Evolutionary conservation across 208 protist genomes (phyloP).

Genomic region (Acanthamoeba rhysodes): DNA sequence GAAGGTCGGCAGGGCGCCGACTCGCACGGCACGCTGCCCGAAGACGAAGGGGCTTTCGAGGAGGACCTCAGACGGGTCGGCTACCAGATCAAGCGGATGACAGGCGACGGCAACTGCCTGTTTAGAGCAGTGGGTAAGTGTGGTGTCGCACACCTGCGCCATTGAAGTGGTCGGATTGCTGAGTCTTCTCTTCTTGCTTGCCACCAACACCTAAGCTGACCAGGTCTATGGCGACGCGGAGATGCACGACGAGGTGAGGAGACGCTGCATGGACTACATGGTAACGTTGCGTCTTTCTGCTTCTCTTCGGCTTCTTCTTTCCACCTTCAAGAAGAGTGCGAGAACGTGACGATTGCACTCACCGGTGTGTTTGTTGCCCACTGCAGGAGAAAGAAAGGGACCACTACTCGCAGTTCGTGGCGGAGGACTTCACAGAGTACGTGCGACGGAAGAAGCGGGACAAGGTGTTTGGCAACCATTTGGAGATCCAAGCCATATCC

Average conservation of each 20-base stretch:
- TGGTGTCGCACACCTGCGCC: not conserved
- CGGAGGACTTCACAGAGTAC: conserved; percentile 75
- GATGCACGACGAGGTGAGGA: conserved; percentile 83
- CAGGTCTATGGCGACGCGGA: conserved; percentile 87
- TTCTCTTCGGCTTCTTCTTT: not conserved
- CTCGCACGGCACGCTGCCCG: not conserved
- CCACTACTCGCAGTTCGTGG: conserved; percentile 79
- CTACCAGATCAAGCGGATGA: conserved; percentile 31
- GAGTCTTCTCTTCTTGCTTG: not conserved
- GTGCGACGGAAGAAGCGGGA: conserved; percentile 72
- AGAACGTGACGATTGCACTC: not conserved
- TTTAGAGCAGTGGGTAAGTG: conserved; percentile 82
- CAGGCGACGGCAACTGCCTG: conserved; percentile 87
- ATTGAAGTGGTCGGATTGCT: not conserved
- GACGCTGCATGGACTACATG: conserved; percentile 85
- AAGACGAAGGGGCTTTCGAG: conserved; percentile 59
- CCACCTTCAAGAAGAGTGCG: not conserved
- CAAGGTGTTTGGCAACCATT: conserved; percentile 84
- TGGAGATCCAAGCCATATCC: conserved; percentile 86
- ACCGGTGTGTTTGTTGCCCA: not conserved
- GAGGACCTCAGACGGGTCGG: not conserved
- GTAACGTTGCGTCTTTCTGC: not conserved
- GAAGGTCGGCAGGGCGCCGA: not conserved
- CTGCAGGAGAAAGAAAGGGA: conserved; percentile 70
- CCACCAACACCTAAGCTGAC: conserved; percentile 78